Evolutionary conservation across 805 yeast genomes (phyloP).

Genomic region (Tetrapisispora iriomotensis): DNA sequence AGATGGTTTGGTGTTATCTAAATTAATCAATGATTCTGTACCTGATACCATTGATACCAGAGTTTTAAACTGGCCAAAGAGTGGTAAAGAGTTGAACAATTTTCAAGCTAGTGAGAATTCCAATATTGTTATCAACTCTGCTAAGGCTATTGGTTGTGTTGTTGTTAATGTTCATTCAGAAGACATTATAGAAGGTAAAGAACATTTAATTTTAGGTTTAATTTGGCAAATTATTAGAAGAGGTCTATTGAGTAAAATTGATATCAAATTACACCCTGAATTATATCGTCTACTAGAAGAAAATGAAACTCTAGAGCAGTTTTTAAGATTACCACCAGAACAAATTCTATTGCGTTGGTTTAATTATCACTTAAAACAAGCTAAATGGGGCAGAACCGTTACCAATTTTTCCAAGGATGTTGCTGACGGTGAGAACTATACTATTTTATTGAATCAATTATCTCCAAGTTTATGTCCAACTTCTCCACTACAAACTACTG

Average conservation of each 20-base stretch:
- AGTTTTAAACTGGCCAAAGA: slow-evolving; percentile 82
- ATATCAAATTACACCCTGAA: slow-evolving; percentile 93
- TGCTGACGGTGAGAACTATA: slow-evolving; percentile 90
- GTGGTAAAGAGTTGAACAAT: slow-evolving; percentile 73
- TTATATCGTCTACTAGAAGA: slow-evolving; percentile 88
- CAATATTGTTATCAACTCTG: slow-evolving; percentile 94
- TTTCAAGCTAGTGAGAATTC: slow-evolving; percentile 96
- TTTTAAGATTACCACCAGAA: slow-evolving; percentile 93
- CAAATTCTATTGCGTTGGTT: slow-evolving; percentile 95
- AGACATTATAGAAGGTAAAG: slow-evolving; percentile 89
- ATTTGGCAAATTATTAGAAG: slow-evolving; percentile 97
- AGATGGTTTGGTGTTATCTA: slow-evolving; percentile 88
- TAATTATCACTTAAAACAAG: slow-evolving; percentile 89
- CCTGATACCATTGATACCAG: slow-evolving; percentile 98
- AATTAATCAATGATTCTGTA: slow-evolving; percentile 92
- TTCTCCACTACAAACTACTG: slow-evolving; percentile 69
- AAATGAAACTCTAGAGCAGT: slow-evolving; percentile 95
- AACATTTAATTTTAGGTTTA: slow-evolving; percentile 81
- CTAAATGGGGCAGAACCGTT: slow-evolving; percentile 81
- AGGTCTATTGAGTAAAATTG: slow-evolving; percentile 89
- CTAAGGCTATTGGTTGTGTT: slow-evolving; percentile 97
- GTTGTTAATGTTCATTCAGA: slow-evolving; percentile 97
- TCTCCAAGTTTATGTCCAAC: slow-evolving; percentile 75
- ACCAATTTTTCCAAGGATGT: slow-evolving; percentile 80
- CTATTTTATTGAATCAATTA: slow-evolving; percentile 79